Conservation (phyloP, 306 rosid species). For the Sicyos edulis region DNA sequence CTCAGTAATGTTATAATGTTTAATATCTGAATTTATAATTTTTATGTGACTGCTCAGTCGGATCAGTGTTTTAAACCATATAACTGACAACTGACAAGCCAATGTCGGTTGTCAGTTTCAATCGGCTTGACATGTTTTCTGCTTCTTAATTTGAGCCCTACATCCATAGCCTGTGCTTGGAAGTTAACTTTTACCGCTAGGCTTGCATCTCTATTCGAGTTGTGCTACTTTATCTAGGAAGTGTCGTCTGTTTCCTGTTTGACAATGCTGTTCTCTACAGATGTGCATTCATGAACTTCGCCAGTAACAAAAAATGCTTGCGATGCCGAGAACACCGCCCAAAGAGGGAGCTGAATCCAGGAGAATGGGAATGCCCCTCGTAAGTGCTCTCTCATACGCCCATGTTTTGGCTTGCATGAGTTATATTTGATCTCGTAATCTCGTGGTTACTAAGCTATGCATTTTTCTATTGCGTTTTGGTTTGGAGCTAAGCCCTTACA, state of each 20-base stretch:
- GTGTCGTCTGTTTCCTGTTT: neutral
- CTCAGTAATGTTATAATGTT: no score
- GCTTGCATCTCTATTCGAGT: no score
- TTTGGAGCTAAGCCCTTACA: neutral
- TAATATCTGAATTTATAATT: neutral
- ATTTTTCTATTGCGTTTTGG: no score
- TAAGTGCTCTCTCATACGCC: slow-evolving; percentile 28
- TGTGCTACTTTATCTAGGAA: neutral
- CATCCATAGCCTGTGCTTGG: neutral
- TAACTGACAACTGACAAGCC: no score
- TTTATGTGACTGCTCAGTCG: no score
- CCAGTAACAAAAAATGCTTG: slow-evolving; percentile 56
- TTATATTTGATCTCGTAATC: no score
- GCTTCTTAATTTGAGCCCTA: neutral
- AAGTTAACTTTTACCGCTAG: neutral
- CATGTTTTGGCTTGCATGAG: neutral
- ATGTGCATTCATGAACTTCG: slow-evolving; percentile 77
- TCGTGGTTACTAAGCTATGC: no score
- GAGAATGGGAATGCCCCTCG: slow-evolving; percentile 88
- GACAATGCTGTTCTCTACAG: slow-evolving; percentile 24
- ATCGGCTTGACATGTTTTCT: no score
- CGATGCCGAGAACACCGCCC: slow-evolving; percentile 61
- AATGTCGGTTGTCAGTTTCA: no score
- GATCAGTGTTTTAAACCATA: no score
- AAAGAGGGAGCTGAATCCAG: slow-evolving; percentile 35